Evolutionary conservation across 116 monocot genomes (phyloP), one percentile per base, ranked within the genome.

Genomic region (Dioscorea cayenensis): DNA sequence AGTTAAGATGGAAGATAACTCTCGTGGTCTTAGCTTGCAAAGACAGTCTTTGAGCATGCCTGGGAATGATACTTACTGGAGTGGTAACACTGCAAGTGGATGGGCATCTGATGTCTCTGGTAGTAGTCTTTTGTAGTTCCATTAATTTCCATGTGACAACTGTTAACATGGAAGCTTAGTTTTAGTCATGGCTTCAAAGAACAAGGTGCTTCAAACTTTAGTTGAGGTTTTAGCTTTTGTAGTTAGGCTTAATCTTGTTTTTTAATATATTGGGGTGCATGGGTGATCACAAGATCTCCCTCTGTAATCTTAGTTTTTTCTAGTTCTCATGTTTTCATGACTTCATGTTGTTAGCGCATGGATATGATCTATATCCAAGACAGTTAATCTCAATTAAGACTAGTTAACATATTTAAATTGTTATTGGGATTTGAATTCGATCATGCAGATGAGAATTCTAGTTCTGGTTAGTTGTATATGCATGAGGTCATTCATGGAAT

Each of bases 81-180:
- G 75, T 28, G 63, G 67, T 48, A 70, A 55, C 12, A 64, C 69
- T 7, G 78, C 51, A 25, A 48, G 75, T 19, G 77, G 73, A n/a
- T 62, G 82, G 48, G 38, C 76, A 18, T 66, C 77, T 11, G 86
- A 84, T 69, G 73, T 92, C 13, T 71, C 89, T 0, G 82, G 83
- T 28, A 89, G 83, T 62, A 89, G 83, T 62, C 63, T 92, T 51
- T 73, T 89, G 73, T 85, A 66, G 81, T 60, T 13, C 17, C 66
- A 49, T 29, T 14, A 38, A 5, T 8, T 48, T 37, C 18, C 25
- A 37, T 59, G 60, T 29, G 10, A 21, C 52, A 35, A 38, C 43
- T 43, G 22, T 13, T 69, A 18, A 0, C 49, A 37, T 74, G 62
- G 62, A 62, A 20, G 62, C 62, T 62, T 62, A 23, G 23, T 62